A percentile compares a stretch with the other conserved stretches of the same genome.
phyloP scores from a whole-genome alignment of 495 filamentous ascomycete species.

The Aspergillus sparsus region DNA sequence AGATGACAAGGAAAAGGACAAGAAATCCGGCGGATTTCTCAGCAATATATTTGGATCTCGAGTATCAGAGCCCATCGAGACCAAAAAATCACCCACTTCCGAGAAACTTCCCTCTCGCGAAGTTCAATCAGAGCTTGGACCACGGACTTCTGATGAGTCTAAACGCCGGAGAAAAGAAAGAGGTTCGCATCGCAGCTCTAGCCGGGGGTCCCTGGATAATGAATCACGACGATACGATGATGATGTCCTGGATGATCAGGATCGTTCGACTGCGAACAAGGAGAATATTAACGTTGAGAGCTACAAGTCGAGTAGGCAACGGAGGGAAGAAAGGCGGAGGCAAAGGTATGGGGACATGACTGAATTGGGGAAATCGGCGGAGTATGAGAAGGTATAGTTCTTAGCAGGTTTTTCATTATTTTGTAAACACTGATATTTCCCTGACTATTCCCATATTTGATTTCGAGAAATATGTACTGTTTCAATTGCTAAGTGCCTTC shows the following conservation, averaged over 20 bases:
- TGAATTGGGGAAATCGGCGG: slow-evolving; percentile 35
- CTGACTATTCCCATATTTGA: slow-evolving; percentile 23
- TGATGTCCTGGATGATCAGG: slow-evolving; percentile 24
- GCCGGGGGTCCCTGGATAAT: slow-evolving; percentile 31
- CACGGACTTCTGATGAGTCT: slow-evolving; percentile 35
- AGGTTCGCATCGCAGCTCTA: slow-evolving; percentile 40
- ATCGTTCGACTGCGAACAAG: slow-evolving; percentile 23
- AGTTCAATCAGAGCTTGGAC: slow-evolving; percentile 40
- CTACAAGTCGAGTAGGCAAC: slow-evolving; percentile 39
- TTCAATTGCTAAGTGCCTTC: slow-evolving; percentile 42
- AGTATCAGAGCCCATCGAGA: slow-evolving; percentile 36
- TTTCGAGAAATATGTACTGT: slow-evolving; percentile 26
- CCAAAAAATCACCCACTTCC: slow-evolving; percentile 35
- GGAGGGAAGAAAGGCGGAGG: slow-evolving; percentile 44
- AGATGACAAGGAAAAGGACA: slow-evolving; percentile 36
- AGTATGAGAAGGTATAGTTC: slow-evolving; percentile 51
- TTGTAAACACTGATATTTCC: slow-evolving; percentile 33
- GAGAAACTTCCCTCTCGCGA: slow-evolving; percentile 41
- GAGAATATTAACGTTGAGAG: slow-evolving; percentile 39
- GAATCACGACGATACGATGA: slow-evolving; percentile 16
- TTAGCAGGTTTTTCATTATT: slow-evolving; percentile 36
- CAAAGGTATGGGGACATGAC: slow-evolving; percentile 42
- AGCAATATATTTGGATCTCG: slow-evolving; percentile 43
- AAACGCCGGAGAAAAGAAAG: slow-evolving; percentile 48
- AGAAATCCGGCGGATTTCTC: slow-evolving; percentile 38